Conservation (phyloP, 768 basidiomycete genomes). For the Phaeotremella fagi region DNA sequence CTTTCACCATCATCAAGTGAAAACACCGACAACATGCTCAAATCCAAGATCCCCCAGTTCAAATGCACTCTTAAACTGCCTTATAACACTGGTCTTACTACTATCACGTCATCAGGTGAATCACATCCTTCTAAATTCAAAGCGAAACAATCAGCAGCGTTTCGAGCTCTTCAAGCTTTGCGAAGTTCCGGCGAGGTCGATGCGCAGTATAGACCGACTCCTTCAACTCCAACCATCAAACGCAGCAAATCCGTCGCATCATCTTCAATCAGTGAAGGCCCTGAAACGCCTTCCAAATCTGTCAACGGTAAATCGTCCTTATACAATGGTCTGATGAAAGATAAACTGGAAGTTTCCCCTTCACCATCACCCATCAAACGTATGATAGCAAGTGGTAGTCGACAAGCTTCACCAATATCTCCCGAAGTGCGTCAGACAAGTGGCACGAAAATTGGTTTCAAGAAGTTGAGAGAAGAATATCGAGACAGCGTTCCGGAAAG, state of each 20-base stretch:
- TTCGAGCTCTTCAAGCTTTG: conserved; percentile 14
- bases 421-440: not conserved
- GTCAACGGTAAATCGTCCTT: too few species aligned
- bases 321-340: too few species aligned
- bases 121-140: conserved; percentile 13
- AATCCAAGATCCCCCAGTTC: conserved; percentile 5
- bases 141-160: conserved; percentile 21
- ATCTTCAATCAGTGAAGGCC: too few species aligned
- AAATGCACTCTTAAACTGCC: conserved; percentile 20
- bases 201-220: conserved; percentile 10
- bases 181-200: conserved; percentile 18
- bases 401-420: not conserved
- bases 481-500: not conserved
- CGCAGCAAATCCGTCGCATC: not conserved
- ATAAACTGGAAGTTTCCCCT: too few species aligned
- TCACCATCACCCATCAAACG: not conserved
- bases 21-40: not conserved
- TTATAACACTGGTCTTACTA: not conserved
- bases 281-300: too few species aligned
- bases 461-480: not conserved
- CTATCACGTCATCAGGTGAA: not conserved
- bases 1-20: not conserved
- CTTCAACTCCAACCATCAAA: not conserved
- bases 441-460: not conserved
- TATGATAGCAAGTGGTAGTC: not conserved